These are phyloP conservation scores for Jatropha podagrica DNA, from an alignment of 441 rosid species.

Conservation along the genomic window DNA sequence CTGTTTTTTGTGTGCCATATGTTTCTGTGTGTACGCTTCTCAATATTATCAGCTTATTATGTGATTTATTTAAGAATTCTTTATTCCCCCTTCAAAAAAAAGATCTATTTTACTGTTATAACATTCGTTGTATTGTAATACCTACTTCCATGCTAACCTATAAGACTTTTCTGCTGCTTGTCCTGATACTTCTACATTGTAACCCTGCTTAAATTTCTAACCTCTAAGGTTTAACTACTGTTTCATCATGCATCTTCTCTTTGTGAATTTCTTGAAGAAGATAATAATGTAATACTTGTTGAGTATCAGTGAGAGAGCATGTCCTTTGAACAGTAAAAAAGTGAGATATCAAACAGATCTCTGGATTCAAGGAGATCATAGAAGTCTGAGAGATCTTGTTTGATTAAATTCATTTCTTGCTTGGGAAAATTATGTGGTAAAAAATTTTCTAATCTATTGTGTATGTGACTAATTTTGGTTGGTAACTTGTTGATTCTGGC, in stretches of 20 bases:
- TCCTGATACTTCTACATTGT: not conserved
- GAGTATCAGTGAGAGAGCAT: not conserved
- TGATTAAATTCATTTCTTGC: not conserved
- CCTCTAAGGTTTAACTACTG: not conserved
- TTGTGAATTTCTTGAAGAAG: not conserved
- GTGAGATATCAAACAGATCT: not conserved
- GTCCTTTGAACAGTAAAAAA: not conserved
- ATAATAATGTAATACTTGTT: not conserved
- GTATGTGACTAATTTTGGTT: not conserved
- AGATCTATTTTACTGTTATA: too few relatives aligned
- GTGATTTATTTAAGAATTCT: not conserved
- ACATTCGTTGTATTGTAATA: not conserved
- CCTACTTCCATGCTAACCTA: not conserved
- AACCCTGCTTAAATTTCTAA: not conserved
- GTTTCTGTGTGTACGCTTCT: not conserved
- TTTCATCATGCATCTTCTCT: not conserved
- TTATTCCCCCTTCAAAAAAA: too few relatives aligned
- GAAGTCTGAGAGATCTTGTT: not conserved
- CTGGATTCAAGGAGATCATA: not conserved
- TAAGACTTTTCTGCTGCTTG: not conserved
- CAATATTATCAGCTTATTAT: not conserved
- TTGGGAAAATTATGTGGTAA: not conserved
- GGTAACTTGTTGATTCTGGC: slow-evolving; percentile 1
- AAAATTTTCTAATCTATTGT: not conserved
- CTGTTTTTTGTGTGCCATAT: not conserved